Conservation (phyloP, 2,329 filamentous ascomycete species). For the Fusarium clavum region DNA sequence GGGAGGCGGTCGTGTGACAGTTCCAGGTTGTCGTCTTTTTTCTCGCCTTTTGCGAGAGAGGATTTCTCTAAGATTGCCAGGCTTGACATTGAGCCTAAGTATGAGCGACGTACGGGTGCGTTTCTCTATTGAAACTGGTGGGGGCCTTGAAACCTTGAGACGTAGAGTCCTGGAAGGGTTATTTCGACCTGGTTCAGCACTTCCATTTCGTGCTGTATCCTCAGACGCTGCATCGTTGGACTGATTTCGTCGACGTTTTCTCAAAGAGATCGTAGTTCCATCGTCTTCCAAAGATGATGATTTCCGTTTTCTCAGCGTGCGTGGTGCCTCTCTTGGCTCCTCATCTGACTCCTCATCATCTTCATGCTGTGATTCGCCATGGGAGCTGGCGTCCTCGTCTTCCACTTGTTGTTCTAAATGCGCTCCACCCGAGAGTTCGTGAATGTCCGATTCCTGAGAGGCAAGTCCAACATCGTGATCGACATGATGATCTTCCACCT, state of each 20-base stretch:
- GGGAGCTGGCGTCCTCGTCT: constrained; percentile 28
- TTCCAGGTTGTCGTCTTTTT: constrained; percentile 44
- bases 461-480: constrained; percentile 38
- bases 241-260: constrained; percentile 65
- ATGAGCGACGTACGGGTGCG: constrained; percentile 51
- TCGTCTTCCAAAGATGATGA: constrained; percentile 76
- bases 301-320: constrained; percentile 85
- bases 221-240: constrained; percentile 57
- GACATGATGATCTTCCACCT: constrained; percentile 37
- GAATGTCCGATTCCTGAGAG: constrained; percentile 47
- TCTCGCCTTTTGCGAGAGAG: constrained; percentile 52
- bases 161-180: constrained; percentile 68
- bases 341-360: constrained; percentile 20
- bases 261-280: constrained; percentile 62
- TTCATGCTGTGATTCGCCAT: constrained; percentile 22
- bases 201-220: constrained; percentile 49
- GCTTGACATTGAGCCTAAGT: constrained; percentile 52
- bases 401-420: constrained; percentile 13
- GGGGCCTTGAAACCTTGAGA: constrained; percentile 59
- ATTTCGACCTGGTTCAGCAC: constrained; percentile 48
- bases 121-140: constrained; percentile 57
- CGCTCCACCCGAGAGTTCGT: constrained; percentile 26
- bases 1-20: constrained; percentile 38
- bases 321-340: constrained; percentile 67
- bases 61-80: constrained; percentile 55